A percentile compares a stretch with the other conserved stretches of the same genome.
Conservation (phyloP, 257 asterid species). For the Paulownia fortunei region DNA sequence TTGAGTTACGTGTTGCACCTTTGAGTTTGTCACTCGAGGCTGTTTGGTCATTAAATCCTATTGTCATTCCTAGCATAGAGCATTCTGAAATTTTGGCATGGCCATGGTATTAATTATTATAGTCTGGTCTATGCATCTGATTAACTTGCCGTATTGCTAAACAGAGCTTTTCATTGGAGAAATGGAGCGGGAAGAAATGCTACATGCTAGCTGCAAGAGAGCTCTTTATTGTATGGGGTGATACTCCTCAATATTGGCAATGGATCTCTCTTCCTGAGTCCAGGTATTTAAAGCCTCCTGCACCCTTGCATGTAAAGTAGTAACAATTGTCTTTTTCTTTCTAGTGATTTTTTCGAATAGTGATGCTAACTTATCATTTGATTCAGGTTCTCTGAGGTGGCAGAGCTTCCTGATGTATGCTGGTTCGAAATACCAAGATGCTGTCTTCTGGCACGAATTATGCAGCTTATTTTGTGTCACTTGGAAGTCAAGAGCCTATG, state of each 20-base stretch:
- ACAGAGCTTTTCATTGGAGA: constrained; percentile 81
- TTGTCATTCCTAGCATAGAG: neutral
- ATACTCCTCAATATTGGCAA: constrained; percentile 64
- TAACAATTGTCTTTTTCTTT: neutral
- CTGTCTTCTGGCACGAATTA: constrained; percentile 67
- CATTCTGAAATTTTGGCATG: neutral
- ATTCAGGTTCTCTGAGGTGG: constrained; percentile 67
- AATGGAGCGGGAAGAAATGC: constrained; percentile 71
- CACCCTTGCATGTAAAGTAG: neutral
- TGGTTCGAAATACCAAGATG: constrained; percentile 62
- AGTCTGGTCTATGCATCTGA: constrained; percentile 32
- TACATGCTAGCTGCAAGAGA: constrained; percentile 77
- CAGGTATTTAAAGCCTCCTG: constrained; percentile 54
- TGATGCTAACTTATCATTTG: constrained; percentile 32
- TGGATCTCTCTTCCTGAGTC: constrained; percentile 58
- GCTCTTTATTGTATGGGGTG: constrained; percentile 60
- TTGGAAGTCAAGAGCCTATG: constrained; percentile 32
- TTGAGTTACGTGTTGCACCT: neutral
- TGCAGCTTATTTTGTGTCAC: constrained; percentile 75
- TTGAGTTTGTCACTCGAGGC: neutral
- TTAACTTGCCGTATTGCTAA: neutral
- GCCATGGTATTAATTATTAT: neutral
- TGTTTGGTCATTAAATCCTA: neutral
- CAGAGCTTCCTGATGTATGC: constrained; percentile 63
- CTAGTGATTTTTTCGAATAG: neutral